Evolutionary conservation across 108 stramenopile species (phyloP), one percentile per base, ranked within the genome.

Genomic region (Pseudonitzschia multiseries): DNA sequence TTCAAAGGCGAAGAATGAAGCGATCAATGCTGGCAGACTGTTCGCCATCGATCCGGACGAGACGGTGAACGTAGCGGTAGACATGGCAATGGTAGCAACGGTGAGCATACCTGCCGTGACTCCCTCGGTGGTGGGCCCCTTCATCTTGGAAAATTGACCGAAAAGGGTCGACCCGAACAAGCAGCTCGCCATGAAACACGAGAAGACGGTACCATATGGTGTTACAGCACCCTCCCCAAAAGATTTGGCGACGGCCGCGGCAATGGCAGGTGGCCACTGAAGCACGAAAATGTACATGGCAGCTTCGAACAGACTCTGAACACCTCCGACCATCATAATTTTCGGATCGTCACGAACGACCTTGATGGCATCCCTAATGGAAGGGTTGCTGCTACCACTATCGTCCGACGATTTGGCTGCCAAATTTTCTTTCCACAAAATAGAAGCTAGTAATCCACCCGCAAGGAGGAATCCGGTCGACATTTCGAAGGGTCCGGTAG

Each of bases 271-370:
- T 26, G 96, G 95, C 98, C 98, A 98, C 73, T 96, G 84, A 22
- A 97, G 81, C 10, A 98, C 96, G 74, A 96, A 98, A 60, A 95
- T 92, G 76, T 96, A 97, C 97, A 97, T 98, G 61, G 96, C 94
- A 21, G 91, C 96, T 77, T 98, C 98, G 72, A 97, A 98, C 29
- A 96, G 68, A 27, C 91, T 90, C 83, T 98, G 98, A 41, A 91
- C 90, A 15, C 90, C 85, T 14, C 96, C 97, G n/a, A 97, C 90
- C 75, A 96, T 79, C 84, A 91, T 85, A 64, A 98, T 93, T 53
- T 95, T 92, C 18, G 89, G 87, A 79, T 98, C 96, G 3, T 81
- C 63, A 28, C 71, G 74, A 33, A 95, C 80, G 0, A 92, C 87
- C 21, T 77, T 66, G 31, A 97, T 54, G 0, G 95, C 97, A 62